These are phyloP conservation scores for Funneliformis caledonium DNA, from an alignment of 371 early-diverging fungal species.

Conservation along the genomic window DNA sequence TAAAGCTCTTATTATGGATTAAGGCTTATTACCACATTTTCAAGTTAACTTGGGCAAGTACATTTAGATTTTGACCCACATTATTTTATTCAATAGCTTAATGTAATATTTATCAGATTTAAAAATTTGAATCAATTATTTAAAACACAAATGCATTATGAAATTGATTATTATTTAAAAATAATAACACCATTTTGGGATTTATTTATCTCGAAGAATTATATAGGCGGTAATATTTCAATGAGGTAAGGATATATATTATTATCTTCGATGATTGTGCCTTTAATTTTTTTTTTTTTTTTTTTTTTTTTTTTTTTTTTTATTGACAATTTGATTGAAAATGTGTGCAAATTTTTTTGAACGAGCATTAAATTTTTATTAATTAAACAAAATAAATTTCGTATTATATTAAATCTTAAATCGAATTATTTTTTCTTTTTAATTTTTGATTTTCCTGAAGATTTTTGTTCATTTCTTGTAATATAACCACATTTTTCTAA, in stretches of 20 bases:
- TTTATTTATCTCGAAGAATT: not conserved
- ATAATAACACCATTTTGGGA: not conserved
- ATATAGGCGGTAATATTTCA: not conserved
- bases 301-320: too few relatives aligned
- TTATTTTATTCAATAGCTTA: not conserved
- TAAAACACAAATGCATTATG: too few relatives aligned
- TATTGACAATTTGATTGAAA: too few relatives aligned
- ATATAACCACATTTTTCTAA: constrained; percentile 71
- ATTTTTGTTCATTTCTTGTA: not conserved
- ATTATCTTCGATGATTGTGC: too few relatives aligned
- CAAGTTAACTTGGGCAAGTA: not conserved
- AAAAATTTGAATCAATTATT: not conserved
- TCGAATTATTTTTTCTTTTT: not conserved
- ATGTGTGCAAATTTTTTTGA: too few relatives aligned
- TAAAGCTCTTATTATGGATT: not conserved
- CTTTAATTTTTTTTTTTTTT: too few relatives aligned
- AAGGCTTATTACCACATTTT: not conserved
- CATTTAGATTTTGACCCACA: not conserved
- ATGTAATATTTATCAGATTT: not conserved
- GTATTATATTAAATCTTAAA: too few relatives aligned
- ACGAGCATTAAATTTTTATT: too few relatives aligned
- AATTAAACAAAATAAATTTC: too few relatives aligned
- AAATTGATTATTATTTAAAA: not conserved
- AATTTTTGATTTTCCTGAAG: not conserved
- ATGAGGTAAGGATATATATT: too few relatives aligned